Evolutionary conservation across 1,139 yeast species (phyloP).

Genomic region (Magnusiomyces magnusii): DNA sequence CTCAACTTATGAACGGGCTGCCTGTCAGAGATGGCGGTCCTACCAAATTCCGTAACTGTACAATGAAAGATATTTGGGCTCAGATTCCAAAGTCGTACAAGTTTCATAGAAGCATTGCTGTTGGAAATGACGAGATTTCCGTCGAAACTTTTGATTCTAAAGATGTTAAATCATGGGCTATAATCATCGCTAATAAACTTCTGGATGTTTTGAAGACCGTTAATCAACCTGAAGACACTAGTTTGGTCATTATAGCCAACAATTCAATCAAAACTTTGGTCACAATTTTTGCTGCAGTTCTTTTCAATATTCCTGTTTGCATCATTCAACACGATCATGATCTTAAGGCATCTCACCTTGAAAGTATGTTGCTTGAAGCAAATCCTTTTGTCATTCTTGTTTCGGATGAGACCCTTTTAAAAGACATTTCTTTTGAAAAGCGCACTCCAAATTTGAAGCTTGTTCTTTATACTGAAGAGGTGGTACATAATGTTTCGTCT

Average conservation of each 20-base stretch:
- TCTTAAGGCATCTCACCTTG: background rate
- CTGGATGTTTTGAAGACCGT: background rate
- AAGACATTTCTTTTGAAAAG: background rate
- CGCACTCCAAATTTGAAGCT: slow-evolving; percentile 5
- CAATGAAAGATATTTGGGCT: background rate
- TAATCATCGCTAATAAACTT: background rate
- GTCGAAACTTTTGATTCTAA: background rate
- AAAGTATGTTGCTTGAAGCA: slow-evolving; percentile 7
- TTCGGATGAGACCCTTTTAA: slow-evolving; percentile 3
- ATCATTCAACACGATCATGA: slow-evolving; percentile 5
- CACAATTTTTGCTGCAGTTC: slow-evolving; percentile 7
- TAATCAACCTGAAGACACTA: background rate
- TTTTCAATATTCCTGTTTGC: slow-evolving; percentile 10
- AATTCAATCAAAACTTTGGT: slow-evolving; percentile 2
- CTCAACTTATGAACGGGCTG: background rate
- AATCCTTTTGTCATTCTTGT: slow-evolving; percentile 12
- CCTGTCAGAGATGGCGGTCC: background rate
- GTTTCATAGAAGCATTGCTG: background rate
- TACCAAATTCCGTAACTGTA: background rate
- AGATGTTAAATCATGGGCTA: background rate
- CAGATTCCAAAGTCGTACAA: background rate
- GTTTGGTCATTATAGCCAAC: background rate
- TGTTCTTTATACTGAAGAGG: slow-evolving; percentile 4
- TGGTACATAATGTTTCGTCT: background rate
- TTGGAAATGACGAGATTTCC: background rate